Percentiles rank a stretch among this genome's conserved stretches.
Evolutionary conservation across 768 basidiomycete genomes (phyloP).

Genomic region (Lentinula aciculospora): DNA sequence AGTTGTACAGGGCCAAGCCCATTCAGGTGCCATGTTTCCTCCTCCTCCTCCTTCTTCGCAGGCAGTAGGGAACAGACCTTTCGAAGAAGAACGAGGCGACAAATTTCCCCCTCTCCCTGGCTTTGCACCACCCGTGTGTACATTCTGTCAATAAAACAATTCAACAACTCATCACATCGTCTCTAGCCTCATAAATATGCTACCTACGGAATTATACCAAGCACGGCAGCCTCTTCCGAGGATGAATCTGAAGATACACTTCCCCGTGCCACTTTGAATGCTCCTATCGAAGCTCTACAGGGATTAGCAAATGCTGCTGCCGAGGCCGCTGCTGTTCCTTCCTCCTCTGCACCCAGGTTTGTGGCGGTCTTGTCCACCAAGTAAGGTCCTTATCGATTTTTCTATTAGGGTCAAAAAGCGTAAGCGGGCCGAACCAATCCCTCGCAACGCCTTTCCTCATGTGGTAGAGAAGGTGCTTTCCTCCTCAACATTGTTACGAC

Average conservation of each 20-base stretch:
- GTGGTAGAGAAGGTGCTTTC: constrained; percentile 74
- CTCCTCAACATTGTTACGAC: constrained; percentile 3
- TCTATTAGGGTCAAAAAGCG: constrained; percentile 70
- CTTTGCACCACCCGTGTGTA: constrained; percentile 80
- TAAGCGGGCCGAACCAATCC: constrained; percentile 77
- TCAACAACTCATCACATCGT: constrained; percentile 12
- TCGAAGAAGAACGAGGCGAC: constrained; percentile 21
- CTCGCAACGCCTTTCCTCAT: constrained; percentile 82
- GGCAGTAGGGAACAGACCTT: not conserved
- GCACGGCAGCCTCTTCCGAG: constrained; percentile 79
- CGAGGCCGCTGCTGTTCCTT: constrained; percentile 82
- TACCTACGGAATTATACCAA: constrained; percentile 84
- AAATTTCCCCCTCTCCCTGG: constrained; percentile 85
- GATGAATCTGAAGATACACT: constrained; percentile 90
- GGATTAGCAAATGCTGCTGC: constrained; percentile 94
- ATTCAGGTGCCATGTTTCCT: constrained; percentile 27
- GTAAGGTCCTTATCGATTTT: constrained; percentile 2
- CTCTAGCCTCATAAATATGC: constrained; percentile 82
- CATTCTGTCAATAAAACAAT: constrained; percentile 6
- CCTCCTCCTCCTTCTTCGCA: constrained; percentile 14
- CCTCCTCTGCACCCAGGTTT: constrained; percentile 57
- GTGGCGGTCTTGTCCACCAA: constrained; percentile 6
- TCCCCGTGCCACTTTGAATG: constrained; percentile 77
- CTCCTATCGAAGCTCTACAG: constrained; percentile 92
- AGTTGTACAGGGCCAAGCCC: constrained; percentile 49